A percentile compares a stretch with the other conserved stretches of the same genome.
These are phyloP conservation scores for Calocera viscosa DNA, from an alignment of 768 basidiomycete species.

Conservation along the genomic window DNA sequence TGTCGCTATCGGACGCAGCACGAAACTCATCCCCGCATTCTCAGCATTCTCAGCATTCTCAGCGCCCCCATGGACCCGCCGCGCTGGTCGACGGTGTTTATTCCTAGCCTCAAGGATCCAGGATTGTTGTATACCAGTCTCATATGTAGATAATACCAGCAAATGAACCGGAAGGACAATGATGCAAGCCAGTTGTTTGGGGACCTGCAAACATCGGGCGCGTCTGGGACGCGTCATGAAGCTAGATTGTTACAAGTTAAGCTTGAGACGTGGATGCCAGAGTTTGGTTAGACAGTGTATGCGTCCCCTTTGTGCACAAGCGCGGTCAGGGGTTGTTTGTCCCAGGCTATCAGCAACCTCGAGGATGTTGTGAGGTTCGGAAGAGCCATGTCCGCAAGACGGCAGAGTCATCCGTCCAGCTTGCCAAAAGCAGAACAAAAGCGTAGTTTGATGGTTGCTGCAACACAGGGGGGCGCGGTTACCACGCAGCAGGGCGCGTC, in stretches of 20 bases:
- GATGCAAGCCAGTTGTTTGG: neutral
- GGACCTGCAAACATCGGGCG: neutral
- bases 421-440: neutral
- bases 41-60: slow-evolving; percentile 7
- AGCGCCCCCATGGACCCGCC: neutral
- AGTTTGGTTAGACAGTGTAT: neutral
- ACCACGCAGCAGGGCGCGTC: neutral
- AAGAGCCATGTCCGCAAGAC: neutral
- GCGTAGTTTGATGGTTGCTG: slow-evolving; percentile 4
- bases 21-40: neutral
- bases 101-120: neutral
- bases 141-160: slow-evolving; percentile 3
- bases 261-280: no score
- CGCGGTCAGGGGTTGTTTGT: neutral
- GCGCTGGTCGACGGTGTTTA: slow-evolving; percentile 1
- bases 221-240: neutral
- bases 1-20: neutral
- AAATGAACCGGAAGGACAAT: neutral
- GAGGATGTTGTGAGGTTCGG: neutral
- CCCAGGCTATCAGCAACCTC: neutral
- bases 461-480: neutral
- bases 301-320: neutral
- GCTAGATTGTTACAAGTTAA: neutral
- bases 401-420: neutral
- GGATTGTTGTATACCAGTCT: slow-evolving; percentile 5